Evolutionary conservation across 306 rosid genomes (phyloP), one percentile per base, ranked within the genome.

Genomic region (Vachellia collinsii): DNA sequence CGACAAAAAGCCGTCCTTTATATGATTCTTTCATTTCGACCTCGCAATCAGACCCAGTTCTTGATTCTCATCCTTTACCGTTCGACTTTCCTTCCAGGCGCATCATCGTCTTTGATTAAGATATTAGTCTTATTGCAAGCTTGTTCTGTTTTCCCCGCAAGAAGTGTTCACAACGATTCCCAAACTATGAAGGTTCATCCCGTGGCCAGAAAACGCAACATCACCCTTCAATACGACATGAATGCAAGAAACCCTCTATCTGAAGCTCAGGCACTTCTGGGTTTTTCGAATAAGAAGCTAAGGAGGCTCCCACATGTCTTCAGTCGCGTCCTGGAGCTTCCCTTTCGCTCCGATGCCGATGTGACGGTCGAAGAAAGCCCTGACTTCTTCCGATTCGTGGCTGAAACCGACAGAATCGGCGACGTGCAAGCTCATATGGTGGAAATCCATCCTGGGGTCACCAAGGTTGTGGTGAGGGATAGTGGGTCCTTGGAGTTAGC

Each of bases 221-320:
- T 90, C 84, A 74, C 88, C 46, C 71, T 89, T 77, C 88, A 87
- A 29, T 83, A 43, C 47, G 47, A 43, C 47, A 8, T 43, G 47
- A 43, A 1, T 43, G 47, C 47, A 43, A 43, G 47, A 43, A 43
- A 43, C 47, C 47, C 47, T 43, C 47, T 10, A 8, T 43, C 12
- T 43, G 47, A 43, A 43, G 47, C 12, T 43, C 12, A 43, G 47
- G 47, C 12, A 8, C 47, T 43, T 43, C 12, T 43, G 47, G 47
- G 12, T 43, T 43, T 43, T 12, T 8, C 11, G 12, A 43, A 43
- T 43, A 43, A 43, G 12, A 43, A 43, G 47, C 47, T 43, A 36
- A 77, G 94, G 74, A 87, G 96, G 23, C 87, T 93, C 4, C 97
- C 97, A 3, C 97, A 93, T 66, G 89, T 93, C 25, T 93, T 93